These are phyloP conservation scores for Heimioporus retisporus DNA, from an alignment of 1,284 basidiomycete genomes.

Conservation along the genomic window DNA sequence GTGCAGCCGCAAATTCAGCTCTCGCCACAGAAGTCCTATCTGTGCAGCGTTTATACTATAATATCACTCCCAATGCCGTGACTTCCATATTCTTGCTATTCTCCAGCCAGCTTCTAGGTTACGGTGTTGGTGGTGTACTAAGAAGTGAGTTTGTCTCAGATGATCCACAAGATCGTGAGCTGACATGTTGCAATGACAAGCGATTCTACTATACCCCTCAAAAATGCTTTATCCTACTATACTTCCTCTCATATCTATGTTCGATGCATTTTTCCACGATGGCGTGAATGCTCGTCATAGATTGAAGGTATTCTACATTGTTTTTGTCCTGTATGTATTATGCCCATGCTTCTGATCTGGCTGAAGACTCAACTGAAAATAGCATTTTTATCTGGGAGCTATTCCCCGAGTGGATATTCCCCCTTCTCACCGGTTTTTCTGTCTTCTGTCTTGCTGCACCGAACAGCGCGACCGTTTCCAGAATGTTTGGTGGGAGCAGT, in stretches of 20 bases:
- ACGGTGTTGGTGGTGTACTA: conserved; percentile 71
- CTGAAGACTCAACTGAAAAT: not conserved
- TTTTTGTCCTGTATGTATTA: conserved; percentile 51
- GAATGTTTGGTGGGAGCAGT: conserved; percentile 69
- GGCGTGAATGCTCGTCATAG: conserved; percentile 55
- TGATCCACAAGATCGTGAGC: conserved; percentile 21
- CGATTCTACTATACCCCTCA: conserved; percentile 74
- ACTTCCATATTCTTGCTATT: conserved; percentile 68
- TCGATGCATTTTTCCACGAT: conserved; percentile 66
- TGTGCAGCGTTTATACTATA: conserved; percentile 66
- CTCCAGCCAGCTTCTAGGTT: conserved; percentile 69
- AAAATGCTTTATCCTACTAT: conserved; percentile 69
- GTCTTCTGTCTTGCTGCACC: conserved; percentile 71
- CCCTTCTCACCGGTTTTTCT: conserved; percentile 58
- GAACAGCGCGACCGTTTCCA: conserved; percentile 57
- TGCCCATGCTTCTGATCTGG: conserved; percentile 47
- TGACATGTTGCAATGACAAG: not conserved
- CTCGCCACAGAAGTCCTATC: conserved; percentile 75
- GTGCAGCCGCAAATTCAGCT: conserved; percentile 71
- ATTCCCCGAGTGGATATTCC: conserved; percentile 64
- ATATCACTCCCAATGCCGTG: conserved; percentile 62
- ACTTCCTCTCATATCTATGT: conserved; percentile 52
- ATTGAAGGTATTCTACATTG: conserved; percentile 60
- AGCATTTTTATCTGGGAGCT: conserved; percentile 62
- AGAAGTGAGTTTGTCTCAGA: conserved; percentile 47